Conservation (phyloP, 2,329 filamentous ascomycete species). For the Scedosporium apiospermum region DNA sequence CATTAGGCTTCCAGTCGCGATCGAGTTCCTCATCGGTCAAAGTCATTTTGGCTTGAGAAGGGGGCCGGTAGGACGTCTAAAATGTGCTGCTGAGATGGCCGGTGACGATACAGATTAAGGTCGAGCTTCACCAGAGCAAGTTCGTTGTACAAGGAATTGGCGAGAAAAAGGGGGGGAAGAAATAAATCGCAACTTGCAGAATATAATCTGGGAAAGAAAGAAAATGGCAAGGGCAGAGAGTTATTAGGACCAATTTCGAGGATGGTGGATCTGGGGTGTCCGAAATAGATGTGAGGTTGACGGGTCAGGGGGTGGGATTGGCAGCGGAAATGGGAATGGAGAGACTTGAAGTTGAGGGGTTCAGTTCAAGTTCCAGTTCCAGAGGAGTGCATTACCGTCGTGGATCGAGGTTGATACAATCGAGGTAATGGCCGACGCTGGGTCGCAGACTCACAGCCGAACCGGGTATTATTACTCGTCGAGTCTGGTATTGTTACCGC, state of each 20-base stretch:
- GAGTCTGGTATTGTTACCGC: too few species aligned
- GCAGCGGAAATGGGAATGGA: background rate
- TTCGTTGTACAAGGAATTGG: background rate
- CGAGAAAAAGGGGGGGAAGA: background rate
- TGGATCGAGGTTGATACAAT: too few species aligned
- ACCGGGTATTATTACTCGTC: background rate
- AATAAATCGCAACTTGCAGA: background rate
- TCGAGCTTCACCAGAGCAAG: background rate
- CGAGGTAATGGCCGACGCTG: too few species aligned
- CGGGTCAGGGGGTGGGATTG: background rate
- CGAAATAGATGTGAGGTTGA: background rate
- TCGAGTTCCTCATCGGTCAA: constrained; percentile 56
- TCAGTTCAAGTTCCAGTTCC: background rate
- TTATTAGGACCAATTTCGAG: background rate
- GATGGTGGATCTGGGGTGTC: background rate
- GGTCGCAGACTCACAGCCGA: background rate
- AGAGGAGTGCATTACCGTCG: too few species aligned
- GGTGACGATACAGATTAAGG: background rate
- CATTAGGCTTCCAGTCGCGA: constrained; percentile 71
- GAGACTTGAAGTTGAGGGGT: background rate
- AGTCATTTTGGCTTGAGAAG: constrained; percentile 26
- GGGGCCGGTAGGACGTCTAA: constrained; percentile 1
- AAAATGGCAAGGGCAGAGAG: background rate
- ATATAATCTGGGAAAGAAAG: background rate
- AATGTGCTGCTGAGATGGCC: background rate